Percentiles rank a stretch among this genome's conserved stretches.
Evolutionary conservation across 192 early-diverging fungal species (phyloP).

Genomic region (Coemansia sp.): DNA sequence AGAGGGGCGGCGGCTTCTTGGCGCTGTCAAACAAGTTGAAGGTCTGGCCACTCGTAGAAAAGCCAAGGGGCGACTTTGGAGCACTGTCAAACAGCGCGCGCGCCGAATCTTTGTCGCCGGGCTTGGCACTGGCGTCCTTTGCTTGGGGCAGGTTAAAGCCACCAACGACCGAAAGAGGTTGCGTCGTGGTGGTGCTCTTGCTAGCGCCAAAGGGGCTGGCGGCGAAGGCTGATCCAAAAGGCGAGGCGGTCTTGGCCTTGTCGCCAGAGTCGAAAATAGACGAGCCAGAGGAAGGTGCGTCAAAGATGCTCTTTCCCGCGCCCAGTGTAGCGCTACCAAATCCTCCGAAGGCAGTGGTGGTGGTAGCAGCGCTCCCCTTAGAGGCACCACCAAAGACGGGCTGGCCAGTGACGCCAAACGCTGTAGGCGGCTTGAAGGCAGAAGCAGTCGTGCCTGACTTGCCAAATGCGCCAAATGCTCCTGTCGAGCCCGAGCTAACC

Average conservation of each 20-base stretch:
- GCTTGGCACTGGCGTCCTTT: not conserved
- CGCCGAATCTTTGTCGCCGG: not conserved
- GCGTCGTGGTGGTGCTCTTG: constrained; percentile 6
- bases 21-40: not conserved
- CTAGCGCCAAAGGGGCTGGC: not conserved
- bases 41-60: not conserved
- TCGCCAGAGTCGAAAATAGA: constrained; percentile 26
- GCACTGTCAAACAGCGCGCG: constrained; percentile 2
- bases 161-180: not conserved
- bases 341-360: constrained; percentile 19
- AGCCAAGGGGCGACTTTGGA: not conserved
- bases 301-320: constrained; percentile 30
- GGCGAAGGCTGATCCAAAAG: constrained; percentile 3
- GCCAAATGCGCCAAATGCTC: constrained; percentile 25
- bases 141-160: not conserved
- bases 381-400: constrained; percentile 37
- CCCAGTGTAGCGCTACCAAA: constrained; percentile 7
- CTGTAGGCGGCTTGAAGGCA: constrained; percentile 20
- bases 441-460: constrained; percentile 9
- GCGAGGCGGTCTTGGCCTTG: constrained; percentile 2
- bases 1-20: not conserved
- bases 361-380: constrained; percentile 15
- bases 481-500: not conserved
- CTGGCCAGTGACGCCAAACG: constrained; percentile 14
- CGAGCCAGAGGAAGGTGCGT: constrained; percentile 12